Percentiles rank a stretch among this genome's conserved stretches.
Evolutionary conservation across 768 basidiomycete genomes (phyloP).

Genomic region (Leccinum subtestaceum): DNA sequence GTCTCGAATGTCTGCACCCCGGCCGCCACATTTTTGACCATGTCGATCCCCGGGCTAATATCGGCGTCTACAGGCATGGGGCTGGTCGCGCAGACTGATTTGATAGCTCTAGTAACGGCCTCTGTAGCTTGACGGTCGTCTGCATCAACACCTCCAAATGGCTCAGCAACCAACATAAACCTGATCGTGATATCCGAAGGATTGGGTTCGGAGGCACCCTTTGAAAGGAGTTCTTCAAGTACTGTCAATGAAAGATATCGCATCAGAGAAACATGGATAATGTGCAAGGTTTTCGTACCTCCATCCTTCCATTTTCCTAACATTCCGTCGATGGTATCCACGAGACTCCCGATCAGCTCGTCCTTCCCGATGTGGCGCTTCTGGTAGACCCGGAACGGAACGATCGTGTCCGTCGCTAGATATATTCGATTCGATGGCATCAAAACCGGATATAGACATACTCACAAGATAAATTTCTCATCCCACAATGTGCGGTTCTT

Average conservation of each 20-base stretch:
- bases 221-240: neutral
- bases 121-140: neutral
- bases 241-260: neutral
- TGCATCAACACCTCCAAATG: neutral
- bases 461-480: neutral
- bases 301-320: neutral
- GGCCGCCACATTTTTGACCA: too few relatives aligned
- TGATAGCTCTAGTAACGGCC: neutral
- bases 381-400: neutral
- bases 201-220: too few relatives aligned
- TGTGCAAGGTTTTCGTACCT: neutral
- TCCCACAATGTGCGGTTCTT: neutral
- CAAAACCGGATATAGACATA: neutral
- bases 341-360: neutral
- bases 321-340: neutral
- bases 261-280: neutral
- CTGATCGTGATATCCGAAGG: too few relatives aligned
- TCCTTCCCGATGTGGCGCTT: neutral
- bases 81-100: neutral
- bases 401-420: neutral
- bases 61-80: neutral
- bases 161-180: too few relatives aligned
- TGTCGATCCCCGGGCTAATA: too few relatives aligned
- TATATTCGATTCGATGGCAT: neutral
- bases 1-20: too few relatives aligned